Percentiles rank a stretch among this genome's conserved stretches.
Conservation (phyloP, 2,329 filamentous ascomycete species). For the Podosphaera xanthii region DNA sequence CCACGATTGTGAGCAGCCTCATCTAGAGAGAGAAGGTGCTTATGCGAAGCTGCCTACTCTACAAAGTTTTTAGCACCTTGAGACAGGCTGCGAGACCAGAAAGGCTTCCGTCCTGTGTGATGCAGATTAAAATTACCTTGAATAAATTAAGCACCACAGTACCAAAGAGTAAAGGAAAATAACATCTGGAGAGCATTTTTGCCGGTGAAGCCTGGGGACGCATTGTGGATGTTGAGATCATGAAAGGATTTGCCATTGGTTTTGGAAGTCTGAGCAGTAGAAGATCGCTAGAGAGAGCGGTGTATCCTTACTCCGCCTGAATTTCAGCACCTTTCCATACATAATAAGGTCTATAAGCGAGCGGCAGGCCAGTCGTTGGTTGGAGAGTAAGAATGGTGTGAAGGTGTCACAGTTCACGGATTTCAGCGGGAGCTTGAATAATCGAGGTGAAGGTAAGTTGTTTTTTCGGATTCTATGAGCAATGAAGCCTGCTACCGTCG, state of each 20-base stretch:
- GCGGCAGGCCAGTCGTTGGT: neutral
- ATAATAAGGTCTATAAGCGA: neutral
- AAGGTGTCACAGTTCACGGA: too few relatives aligned
- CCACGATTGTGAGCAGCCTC: neutral
- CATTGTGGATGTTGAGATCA: neutral
- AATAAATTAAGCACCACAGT: neutral
- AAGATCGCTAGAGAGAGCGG: neutral
- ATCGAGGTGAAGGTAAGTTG: too few relatives aligned
- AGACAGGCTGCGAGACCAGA: neutral
- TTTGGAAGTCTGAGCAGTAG: neutral
- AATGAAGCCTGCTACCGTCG: too few relatives aligned
- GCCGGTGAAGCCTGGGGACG: neutral
- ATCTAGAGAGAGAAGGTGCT: neutral
- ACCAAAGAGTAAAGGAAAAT: too few relatives aligned
- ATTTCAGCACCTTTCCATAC: neutral
- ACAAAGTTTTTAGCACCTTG: neutral
- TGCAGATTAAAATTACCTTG: neutral
- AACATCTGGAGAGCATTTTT: neutral
- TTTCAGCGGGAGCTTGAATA: too few relatives aligned
- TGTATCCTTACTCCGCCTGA: neutral
- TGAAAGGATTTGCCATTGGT: neutral
- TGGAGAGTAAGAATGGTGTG: too few relatives aligned
- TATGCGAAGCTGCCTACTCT: neutral
- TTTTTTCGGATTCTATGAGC: too few relatives aligned
- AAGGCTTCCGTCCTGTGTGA: neutral